Conservation (phyloP, 179 eudicot species). For the Patellifolia procumbens region DNA sequence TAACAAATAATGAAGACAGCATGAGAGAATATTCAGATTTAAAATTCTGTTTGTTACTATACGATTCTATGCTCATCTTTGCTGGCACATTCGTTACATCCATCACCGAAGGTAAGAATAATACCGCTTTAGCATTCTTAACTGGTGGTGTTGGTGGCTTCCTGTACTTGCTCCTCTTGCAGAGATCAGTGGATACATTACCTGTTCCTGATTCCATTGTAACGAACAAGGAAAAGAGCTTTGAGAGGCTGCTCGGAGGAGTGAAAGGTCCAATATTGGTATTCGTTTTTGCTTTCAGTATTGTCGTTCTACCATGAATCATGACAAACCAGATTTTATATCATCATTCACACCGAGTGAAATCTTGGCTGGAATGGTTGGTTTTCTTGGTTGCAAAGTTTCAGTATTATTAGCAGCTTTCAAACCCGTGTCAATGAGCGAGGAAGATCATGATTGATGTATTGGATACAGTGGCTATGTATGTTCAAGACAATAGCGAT, state of each 20-base stretch:
- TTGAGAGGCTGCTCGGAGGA: conserved; percentile 34
- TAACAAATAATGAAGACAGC: conserved; percentile 70
- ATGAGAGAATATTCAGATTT: conserved; percentile 82
- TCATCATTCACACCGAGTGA: conserved; percentile 54
- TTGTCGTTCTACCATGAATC: conserved; percentile 45
- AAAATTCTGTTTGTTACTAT: conserved; percentile 65
- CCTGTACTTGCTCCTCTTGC: conserved; percentile 64
- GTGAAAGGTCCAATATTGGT: conserved; percentile 46
- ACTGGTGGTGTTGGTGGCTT: conserved; percentile 75
- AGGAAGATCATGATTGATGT: conserved; percentile 33
- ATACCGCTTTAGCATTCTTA: conserved; percentile 60
- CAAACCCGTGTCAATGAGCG: conserved; percentile 53
- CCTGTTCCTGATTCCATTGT: conserved; percentile 41
- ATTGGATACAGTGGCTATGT: no score
- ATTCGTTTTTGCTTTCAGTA: conserved; percentile 43
- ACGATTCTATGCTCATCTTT: conserved; percentile 63
- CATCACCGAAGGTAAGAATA: conserved; percentile 50
- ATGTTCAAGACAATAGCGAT: no score
- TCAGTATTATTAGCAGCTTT: conserved; percentile 84
- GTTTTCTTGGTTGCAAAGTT: conserved; percentile 77
- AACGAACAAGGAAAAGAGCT: conserved; percentile 16
- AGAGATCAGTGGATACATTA: conserved; percentile 73
- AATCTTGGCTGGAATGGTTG: conserved; percentile 68
- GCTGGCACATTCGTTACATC: conserved; percentile 65
- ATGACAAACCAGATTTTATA: conserved; percentile 35